Percentiles rank a stretch among this genome's conserved stretches.
Conservation (phyloP, 306 rosid genomes). For the Heteromeles arbutifolia region DNA sequence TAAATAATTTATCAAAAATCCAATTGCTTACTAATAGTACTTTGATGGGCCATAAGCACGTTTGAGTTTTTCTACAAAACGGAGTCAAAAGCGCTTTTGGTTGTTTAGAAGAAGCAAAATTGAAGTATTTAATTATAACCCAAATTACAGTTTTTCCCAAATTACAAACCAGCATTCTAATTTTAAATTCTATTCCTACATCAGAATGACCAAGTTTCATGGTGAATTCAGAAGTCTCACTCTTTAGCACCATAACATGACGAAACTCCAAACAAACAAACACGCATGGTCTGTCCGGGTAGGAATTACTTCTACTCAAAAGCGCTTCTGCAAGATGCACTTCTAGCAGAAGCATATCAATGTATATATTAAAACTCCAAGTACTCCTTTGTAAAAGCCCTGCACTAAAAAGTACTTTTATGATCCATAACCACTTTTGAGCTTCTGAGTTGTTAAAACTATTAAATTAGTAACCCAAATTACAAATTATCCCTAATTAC, state of each 20-base stretch:
- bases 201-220: not conserved
- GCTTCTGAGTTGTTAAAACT: not conserved
- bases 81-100: not conserved
- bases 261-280: not conserved
- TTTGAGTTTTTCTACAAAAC: not conserved
- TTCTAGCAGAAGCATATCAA: not conserved
- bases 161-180: not conserved
- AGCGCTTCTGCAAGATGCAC: too few species aligned
- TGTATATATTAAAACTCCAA: too few species aligned
- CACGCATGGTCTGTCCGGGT: not conserved
- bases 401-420: not conserved
- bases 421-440: not conserved
- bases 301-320: not conserved
- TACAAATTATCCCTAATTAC: not conserved
- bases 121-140: not conserved
- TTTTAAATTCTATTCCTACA: not conserved
- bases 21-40: not conserved
- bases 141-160: not conserved
- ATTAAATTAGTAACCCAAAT: not conserved
- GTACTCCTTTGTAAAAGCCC: not conserved
- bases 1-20: too few species aligned
- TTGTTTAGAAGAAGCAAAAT: too few species aligned
- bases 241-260: not conserved
- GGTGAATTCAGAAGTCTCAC: not conserved
- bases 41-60: fast-evolving